Evolutionary conservation across 2,329 filamentous ascomycete genomes (phyloP).

Genomic region (Aspergillus tamarii): DNA sequence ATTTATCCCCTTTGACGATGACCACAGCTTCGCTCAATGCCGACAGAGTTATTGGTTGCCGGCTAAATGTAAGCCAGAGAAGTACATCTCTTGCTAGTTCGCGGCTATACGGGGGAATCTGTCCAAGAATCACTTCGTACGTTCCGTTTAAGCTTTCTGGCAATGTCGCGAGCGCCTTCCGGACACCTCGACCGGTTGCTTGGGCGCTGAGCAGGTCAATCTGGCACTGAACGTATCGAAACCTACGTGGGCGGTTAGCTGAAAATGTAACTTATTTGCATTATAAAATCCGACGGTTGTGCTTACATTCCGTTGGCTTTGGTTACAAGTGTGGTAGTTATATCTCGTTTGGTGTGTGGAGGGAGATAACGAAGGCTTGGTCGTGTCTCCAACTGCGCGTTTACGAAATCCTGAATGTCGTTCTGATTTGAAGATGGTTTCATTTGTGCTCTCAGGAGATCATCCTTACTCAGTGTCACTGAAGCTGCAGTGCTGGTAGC

Average conservation of each 20-base stretch:
- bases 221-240: not conserved
- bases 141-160: not conserved
- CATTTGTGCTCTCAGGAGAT: not conserved
- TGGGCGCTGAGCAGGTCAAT: not conserved
- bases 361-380: not conserved
- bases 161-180: not conserved
- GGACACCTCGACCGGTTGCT: not conserved
- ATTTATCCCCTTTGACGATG: not conserved
- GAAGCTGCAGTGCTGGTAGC: not conserved
- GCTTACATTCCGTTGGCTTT: not conserved
- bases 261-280: not conserved
- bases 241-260: not conserved
- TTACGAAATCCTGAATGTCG: not conserved
- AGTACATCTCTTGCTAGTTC: not conserved
- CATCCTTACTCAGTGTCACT: not conserved
- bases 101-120: not conserved
- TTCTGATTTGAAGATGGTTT: not conserved
- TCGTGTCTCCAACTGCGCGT: not conserved
- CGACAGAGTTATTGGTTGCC: not conserved
- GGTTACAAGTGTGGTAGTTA: not conserved
- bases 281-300: not conserved
- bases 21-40: not conserved
- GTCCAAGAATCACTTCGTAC: not conserved
- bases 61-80: not conserved
- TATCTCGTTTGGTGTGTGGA: not conserved